phyloP scores from a whole-genome alignment of 2,329 filamentous ascomycete species.

The Fusarium pseudocircinatum region DNA sequence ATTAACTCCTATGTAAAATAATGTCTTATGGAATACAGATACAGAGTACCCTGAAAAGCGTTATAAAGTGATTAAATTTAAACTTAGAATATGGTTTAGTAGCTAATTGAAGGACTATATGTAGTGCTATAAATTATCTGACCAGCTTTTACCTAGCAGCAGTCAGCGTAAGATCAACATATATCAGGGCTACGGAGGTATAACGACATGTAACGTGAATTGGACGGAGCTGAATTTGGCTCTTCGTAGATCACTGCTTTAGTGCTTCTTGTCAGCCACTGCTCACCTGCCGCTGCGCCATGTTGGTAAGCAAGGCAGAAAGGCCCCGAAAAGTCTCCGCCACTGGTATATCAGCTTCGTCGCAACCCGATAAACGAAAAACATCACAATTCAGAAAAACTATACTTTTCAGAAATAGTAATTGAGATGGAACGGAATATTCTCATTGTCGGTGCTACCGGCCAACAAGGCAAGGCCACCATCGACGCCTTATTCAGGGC shows the following conservation, averaged over 20 bases:
- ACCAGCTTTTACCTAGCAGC: too few species aligned
- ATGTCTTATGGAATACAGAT: background rate
- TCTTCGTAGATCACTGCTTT: background rate
- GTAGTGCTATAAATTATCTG: background rate
- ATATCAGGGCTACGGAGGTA: too few species aligned
- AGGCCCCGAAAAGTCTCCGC: background rate
- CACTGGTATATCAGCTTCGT: background rate
- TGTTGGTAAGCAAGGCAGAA: background rate
- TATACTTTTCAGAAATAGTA: accelerated
- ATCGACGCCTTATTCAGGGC: slow-evolving; percentile 7
- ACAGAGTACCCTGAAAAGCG: too few species aligned
- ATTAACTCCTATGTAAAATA: too few species aligned
- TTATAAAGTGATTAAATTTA: background rate
- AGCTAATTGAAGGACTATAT: too few species aligned
- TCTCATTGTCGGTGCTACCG: slow-evolving; percentile 24
- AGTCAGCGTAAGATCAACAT: too few species aligned
- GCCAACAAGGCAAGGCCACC: slow-evolving; percentile 30
- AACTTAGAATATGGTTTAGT: background rate
- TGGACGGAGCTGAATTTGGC: background rate
- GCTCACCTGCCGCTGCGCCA: background rate
- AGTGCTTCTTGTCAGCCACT: background rate
- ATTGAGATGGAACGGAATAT: slow-evolving; percentile 10
- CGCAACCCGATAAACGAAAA: background rate
- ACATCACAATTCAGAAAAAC: too few species aligned
- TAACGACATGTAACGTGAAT: too few species aligned